Evolutionary conservation across 805 yeast genomes (phyloP).

Genomic region (Saturnispora quitensis): DNA sequence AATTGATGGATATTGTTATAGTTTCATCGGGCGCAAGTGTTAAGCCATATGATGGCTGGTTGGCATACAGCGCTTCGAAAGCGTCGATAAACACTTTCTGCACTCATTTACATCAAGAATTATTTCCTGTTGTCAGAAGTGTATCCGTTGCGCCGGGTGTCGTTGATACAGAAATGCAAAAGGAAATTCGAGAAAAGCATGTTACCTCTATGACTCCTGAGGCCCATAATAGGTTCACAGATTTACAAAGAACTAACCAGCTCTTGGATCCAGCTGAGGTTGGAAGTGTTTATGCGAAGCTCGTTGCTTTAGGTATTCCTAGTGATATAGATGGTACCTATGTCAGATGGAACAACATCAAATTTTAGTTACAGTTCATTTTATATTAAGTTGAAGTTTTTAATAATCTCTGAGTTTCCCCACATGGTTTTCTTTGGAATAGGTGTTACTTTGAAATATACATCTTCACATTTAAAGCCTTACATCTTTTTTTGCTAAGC

Average conservation of each 20-base stretch:
- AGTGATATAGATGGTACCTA: constrained; percentile 55
- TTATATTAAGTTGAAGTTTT: too few relatives aligned
- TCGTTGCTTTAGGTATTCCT: constrained; percentile 55
- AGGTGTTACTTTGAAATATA: too few relatives aligned
- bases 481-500: not conserved
- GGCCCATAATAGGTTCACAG: constrained; percentile 52
- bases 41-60: constrained; percentile 66
- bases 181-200: constrained; percentile 58
- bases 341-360: constrained; percentile 35
- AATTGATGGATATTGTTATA: constrained; percentile 34
- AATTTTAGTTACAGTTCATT: not conserved
- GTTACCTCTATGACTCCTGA: constrained; percentile 52
- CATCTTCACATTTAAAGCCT: not conserved
- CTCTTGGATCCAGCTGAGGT: constrained; percentile 66
- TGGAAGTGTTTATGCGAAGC: constrained; percentile 56
- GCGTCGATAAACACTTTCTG: constrained; percentile 84
- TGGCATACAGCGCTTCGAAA: constrained; percentile 84
- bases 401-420: too few relatives aligned
- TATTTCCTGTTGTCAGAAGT: constrained; percentile 41
- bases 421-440: too few relatives aligned
- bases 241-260: constrained; percentile 46
- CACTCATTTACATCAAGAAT: constrained; percentile 58
- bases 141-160: constrained; percentile 90
- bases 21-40: constrained; percentile 88
- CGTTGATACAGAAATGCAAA: constrained; percentile 87